phyloP scores from a whole-genome alignment of 805 yeast genomes.

The Candida gorgasii region DNA sequence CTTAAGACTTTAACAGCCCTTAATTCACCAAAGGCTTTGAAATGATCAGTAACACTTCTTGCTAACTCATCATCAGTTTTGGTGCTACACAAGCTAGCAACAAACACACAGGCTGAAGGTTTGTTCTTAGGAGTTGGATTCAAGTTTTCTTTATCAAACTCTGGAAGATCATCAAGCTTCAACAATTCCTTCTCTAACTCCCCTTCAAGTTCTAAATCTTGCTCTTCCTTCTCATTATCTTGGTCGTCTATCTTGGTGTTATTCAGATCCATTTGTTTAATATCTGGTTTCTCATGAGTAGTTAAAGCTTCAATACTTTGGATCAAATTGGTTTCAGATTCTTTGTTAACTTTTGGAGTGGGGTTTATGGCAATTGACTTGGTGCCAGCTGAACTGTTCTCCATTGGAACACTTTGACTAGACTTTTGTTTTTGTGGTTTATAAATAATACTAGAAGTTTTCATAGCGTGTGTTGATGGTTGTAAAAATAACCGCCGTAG shows the following conservation, averaged over 20 bases:
- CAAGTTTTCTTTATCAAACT: slow-evolving; percentile 12
- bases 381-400: too few species aligned
- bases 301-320: slow-evolving; percentile 1
- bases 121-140: slow-evolving; percentile 44
- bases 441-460: not conserved
- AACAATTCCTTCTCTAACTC: not conserved
- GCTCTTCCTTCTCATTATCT: too few species aligned
- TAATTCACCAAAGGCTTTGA: slow-evolving; percentile 68
- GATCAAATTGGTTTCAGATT: not conserved
- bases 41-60: slow-evolving; percentile 66
- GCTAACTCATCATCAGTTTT: slow-evolving; percentile 71
- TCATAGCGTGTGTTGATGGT: not conserved
- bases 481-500: slow-evolving; percentile 7
- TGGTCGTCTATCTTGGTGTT: too few species aligned
- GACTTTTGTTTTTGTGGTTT: not conserved
- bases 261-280: too few species aligned
- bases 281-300: not conserved
- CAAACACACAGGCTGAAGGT: slow-evolving; percentile 87
- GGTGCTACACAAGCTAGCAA: slow-evolving; percentile 72
- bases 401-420: too few species aligned
- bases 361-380: too few species aligned
- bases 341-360: too few species aligned
- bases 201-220: not conserved
- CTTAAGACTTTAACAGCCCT: slow-evolving; percentile 78
- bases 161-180: not conserved